Evolutionary conservation across 2,329 filamentous ascomycete species (phyloP).

Genomic region (Botrytis medusae): DNA sequence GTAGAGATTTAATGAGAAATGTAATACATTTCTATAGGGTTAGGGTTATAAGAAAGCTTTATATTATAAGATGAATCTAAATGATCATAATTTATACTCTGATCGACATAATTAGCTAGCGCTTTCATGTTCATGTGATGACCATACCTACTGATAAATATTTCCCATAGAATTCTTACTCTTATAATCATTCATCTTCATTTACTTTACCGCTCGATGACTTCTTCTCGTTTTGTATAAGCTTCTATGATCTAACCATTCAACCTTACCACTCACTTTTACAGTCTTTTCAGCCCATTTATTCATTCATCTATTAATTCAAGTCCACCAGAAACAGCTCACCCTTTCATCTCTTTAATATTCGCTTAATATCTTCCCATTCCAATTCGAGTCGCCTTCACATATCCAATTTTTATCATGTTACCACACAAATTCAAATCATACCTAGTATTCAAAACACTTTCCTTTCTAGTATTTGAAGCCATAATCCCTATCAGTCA

Average conservation of each 20-base stretch:
- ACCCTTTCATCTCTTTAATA: too few relatives aligned
- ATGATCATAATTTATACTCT: neutral
- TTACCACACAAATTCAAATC: too few relatives aligned
- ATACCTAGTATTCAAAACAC: too few relatives aligned
- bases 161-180: neutral
- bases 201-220: neutral
- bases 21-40: neutral
- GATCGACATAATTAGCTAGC: neutral
- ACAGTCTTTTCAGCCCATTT: neutral
- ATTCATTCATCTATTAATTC: neutral
- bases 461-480: too few relatives aligned
- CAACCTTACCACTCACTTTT: too few relatives aligned
- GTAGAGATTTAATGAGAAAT: neutral
- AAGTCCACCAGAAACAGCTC: too few relatives aligned
- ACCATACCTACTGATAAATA: neutral
- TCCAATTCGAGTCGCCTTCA: too few relatives aligned
- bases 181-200: neutral
- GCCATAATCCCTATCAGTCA: too few relatives aligned
- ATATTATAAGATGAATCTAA: neutral
- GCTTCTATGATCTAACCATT: neutral
- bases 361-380: too few relatives aligned
- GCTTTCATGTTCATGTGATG: neutral
- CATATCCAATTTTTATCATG: too few relatives aligned
- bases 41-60: neutral
- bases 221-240: neutral